Evolutionary conservation across 2,329 filamentous ascomycete species (phyloP), one percentile per base, ranked within the genome.

Genomic region (Aureobasidium sp.): DNA sequence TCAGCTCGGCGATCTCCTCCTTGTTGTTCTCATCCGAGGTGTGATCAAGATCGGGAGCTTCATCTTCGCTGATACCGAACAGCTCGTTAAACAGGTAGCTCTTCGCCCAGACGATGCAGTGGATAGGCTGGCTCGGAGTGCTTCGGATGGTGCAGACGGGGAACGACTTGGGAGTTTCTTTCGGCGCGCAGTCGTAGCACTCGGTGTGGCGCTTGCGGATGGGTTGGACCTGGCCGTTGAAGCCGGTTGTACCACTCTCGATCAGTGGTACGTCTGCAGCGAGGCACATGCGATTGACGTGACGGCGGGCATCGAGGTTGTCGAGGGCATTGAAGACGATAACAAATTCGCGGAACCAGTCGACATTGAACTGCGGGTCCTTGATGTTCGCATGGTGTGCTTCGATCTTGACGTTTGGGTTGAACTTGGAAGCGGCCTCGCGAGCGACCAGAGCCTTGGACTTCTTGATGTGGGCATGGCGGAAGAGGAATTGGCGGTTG

Each of bases 41-140:
- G 67, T 89, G 84, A 70, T 97, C 92, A 64, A 97, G 83, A 42
- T 87, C 84, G 1, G 86, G 82, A 1, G 88, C 82, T 65, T 93
- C 88, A 64, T 97, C 91, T 74, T 97, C 93, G 68, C 91, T 95
- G 3, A 85, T 85, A 19, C 94, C 94, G 68, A 97, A 99, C 8
- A 99, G 86, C 74, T 99, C 94, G 67, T 91, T 94, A 64, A 99
- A 83, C 9, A 99, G 81, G 73, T 97, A 99, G 73, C 91, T 96
- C 77, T 97, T 99, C 22, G 85, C 93, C 94, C 94, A 99, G 2
- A 99, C 93, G 64, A 99, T 99, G 77, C 94, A 97, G 76, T 99
- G 94, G 47, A 99, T 97, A 0, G 93, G 90, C 70, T 97, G 93
- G 66, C 89, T 96, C 0, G 94, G 94, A 0, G 92, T 99, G 73